Conservation (phyloP, 371 early-diverging fungal genomes). For the Syncephalastrum racemosum region DNA sequence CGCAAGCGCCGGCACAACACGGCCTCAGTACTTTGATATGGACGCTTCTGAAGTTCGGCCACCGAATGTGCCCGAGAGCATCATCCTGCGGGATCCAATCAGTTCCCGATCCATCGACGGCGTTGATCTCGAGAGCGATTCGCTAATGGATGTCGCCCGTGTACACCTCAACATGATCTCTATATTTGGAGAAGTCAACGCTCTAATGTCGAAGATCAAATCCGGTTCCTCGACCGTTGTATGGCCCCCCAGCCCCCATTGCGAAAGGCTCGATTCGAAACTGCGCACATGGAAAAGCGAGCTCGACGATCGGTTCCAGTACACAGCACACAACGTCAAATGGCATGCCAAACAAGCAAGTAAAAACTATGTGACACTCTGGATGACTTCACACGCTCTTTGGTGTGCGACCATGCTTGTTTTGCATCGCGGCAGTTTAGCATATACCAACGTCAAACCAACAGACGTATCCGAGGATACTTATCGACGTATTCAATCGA, state of each 20-base stretch:
- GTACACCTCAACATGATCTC: conserved; percentile 26
- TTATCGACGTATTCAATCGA: conserved; percentile 24
- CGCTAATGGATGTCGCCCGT: conserved; percentile 31
- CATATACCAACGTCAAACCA: conserved; percentile 28
- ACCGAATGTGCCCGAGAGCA: conserved; percentile 49
- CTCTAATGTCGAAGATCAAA: conserved; percentile 48
- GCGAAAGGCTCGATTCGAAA: conserved; percentile 33
- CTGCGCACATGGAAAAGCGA: conserved; percentile 30
- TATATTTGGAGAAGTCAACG: conserved; percentile 50
- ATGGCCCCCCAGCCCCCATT: conserved; percentile 52
- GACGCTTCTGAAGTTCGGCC: conserved; percentile 51
- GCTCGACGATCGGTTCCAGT: conserved; percentile 28
- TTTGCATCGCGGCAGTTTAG: conserved; percentile 44
- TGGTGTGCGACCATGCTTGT: conserved; percentile 40
- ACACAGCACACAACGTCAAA: conserved; percentile 18
- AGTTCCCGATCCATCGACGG: conserved; percentile 26
- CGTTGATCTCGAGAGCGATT: conserved; percentile 23
- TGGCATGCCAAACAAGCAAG: conserved; percentile 28
- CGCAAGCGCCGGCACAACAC: conserved; percentile 50
- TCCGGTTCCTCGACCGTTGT: conserved; percentile 29
- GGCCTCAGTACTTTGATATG: conserved; percentile 57
- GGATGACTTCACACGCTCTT: conserved; percentile 36
- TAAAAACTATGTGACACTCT: conserved; percentile 35
- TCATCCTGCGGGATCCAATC: conserved; percentile 34
- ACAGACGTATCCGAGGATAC: conserved; percentile 17